phyloP scores from a whole-genome alignment of 192 early-diverging fungal genomes.

The Podila epigama region DNA sequence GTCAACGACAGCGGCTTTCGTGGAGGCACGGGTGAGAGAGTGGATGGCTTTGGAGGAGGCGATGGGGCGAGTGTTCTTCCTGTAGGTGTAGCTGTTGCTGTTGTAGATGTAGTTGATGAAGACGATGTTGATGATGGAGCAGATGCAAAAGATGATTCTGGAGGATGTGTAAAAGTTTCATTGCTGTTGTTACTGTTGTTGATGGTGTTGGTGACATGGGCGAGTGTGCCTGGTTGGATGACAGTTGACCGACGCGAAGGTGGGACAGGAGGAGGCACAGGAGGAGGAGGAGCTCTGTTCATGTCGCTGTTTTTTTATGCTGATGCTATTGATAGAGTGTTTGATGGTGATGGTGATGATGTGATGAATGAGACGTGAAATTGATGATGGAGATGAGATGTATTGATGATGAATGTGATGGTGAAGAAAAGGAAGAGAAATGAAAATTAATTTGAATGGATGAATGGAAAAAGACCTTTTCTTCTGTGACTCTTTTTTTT shows the following conservation, averaged over 20 bases:
- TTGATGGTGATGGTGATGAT: not conserved
- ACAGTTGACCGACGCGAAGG: conserved; percentile 35
- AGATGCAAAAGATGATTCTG: not conserved
- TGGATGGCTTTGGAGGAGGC: conserved; percentile 37
- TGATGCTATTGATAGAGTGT: not conserved
- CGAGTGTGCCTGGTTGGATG: not conserved
- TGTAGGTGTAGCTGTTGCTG: not conserved
- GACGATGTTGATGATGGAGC: not conserved
- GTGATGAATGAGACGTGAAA: not conserved
- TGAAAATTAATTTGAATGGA: not conserved
- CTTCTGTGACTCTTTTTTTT: no score
- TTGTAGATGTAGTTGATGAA: not conserved
- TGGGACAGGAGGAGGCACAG: conserved; percentile 32
- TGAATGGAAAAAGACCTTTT: no score
- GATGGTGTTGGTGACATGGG: not conserved
- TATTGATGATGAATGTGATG: not conserved
- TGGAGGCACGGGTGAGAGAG: conserved; percentile 28
- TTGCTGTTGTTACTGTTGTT: no score
- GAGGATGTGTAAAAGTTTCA: not conserved
- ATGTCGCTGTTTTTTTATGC: not conserved
- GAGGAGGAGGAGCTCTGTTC: conserved; percentile 26
- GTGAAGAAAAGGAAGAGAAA: not conserved
- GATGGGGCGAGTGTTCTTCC: conserved; percentile 17
- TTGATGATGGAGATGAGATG: not conserved
- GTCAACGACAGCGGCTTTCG: conserved; percentile 24